Percentiles rank a stretch among this genome's conserved stretches.
Evolutionary conservation across 768 basidiomycete species (phyloP).

Genomic region (Boletus eberwhitei): DNA sequence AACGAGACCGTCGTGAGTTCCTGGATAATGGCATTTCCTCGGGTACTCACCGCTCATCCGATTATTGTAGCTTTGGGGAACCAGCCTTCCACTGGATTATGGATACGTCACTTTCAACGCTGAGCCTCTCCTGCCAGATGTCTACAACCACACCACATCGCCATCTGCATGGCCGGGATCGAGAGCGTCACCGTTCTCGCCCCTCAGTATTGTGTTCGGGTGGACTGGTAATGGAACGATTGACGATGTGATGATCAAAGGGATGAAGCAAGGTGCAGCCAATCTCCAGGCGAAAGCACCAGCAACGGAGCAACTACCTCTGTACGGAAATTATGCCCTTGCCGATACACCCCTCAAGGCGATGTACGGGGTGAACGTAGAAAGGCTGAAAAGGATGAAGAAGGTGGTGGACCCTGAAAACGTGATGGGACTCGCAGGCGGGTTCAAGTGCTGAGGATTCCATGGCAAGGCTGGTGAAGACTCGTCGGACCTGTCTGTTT

Average conservation of each 20-base stretch:
- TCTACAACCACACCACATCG: slow-evolving; percentile 37
- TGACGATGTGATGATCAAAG: slow-evolving; percentile 41
- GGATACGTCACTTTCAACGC: slow-evolving; percentile 45
- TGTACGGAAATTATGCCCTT: slow-evolving; percentile 63
- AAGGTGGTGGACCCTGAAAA: slow-evolving; percentile 49
- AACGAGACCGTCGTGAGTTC: slow-evolving; percentile 18
- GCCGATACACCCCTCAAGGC: slow-evolving; percentile 45
- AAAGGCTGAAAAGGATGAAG: slow-evolving; percentile 39
- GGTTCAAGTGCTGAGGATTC: slow-evolving; percentile 49
- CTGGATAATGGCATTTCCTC: neutral
- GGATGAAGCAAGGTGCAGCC: slow-evolving; percentile 37
- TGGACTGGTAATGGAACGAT: slow-evolving; percentile 37
- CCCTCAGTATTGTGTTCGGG: slow-evolving; percentile 46
- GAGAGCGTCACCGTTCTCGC: slow-evolving; percentile 37
- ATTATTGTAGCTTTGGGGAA: slow-evolving; percentile 43
- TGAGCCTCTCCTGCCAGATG: slow-evolving; percentile 46
- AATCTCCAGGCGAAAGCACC: slow-evolving; percentile 41
- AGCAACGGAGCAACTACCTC: slow-evolving; percentile 40
- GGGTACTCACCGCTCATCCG: neutral
- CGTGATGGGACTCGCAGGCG: slow-evolving; percentile 67
- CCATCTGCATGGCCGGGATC: slow-evolving; percentile 48
- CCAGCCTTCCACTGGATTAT: slow-evolving; percentile 30
- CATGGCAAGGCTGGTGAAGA: neutral
- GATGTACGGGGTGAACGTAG: slow-evolving; percentile 52
- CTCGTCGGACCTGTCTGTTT: slow-evolving; percentile 5